Percentiles rank a stretch among this genome's conserved stretches.
Conservation (phyloP, 331 rosid genomes). For the Acacia concinna region DNA sequence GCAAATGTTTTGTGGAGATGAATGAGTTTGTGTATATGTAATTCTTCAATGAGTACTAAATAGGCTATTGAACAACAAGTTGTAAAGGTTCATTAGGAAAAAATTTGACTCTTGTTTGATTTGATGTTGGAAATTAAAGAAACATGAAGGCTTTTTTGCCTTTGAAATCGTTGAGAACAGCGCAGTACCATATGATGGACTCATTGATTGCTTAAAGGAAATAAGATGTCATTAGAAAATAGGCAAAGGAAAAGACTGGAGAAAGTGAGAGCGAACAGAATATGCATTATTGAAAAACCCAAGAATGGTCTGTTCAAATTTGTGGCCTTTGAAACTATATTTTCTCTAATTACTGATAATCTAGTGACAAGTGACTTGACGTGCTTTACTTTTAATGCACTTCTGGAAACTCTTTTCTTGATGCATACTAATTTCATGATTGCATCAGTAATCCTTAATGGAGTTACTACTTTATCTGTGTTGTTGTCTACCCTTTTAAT, state of each 20-base stretch:
- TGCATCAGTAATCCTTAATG: background rate
- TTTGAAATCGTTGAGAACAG: background rate
- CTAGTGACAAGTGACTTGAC: background rate
- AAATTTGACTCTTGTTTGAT: background rate
- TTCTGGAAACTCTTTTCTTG: background rate
- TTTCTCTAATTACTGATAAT: background rate
- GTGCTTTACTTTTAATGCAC: background rate
- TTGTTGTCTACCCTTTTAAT: background rate
- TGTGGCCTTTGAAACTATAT: background rate
- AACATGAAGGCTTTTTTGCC: background rate
- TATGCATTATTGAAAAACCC: background rate
- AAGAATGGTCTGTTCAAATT: background rate
- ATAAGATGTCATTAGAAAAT: background rate
- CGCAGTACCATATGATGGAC: background rate
- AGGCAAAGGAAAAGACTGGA: background rate
- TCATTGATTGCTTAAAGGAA: constrained; percentile 20
- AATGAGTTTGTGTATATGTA: background rate
- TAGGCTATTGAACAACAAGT: background rate
- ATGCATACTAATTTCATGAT: background rate
- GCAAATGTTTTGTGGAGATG: constrained; percentile 5
- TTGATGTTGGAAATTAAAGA: constrained; percentile 23
- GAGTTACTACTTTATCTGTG: background rate
- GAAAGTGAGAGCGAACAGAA: background rate
- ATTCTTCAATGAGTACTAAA: constrained; percentile 13
- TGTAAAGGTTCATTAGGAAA: background rate